phyloP scores from a whole-genome alignment of 305 asterid genomes.

The Rubia peregrina region DNA sequence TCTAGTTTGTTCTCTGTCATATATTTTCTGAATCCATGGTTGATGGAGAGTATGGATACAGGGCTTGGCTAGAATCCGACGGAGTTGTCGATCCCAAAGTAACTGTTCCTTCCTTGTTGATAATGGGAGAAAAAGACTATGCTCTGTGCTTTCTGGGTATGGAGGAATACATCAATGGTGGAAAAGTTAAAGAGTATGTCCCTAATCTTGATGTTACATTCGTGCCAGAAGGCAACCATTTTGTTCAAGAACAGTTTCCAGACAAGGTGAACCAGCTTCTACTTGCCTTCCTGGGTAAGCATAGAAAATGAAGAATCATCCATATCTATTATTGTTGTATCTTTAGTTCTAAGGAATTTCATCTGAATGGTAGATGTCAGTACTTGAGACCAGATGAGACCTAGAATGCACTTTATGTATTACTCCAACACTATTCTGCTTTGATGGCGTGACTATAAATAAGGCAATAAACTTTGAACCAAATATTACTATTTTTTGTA shows the following conservation, averaged over 20 bases:
- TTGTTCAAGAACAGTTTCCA: constrained; percentile 63
- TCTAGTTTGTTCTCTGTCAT: neutral
- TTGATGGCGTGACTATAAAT: no score
- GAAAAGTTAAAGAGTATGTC: constrained; percentile 28
- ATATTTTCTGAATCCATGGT: neutral
- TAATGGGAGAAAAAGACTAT: constrained; percentile 62
- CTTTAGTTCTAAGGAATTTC: no score
- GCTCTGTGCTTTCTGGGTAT: constrained; percentile 40
- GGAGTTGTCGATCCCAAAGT: constrained; percentile 37
- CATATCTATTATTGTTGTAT: no score
- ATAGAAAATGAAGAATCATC: neutral
- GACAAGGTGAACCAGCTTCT: constrained; percentile 40
- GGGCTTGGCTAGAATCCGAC: constrained; percentile 11
- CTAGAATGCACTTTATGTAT: no score
- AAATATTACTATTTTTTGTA: no score
- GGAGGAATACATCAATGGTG: constrained; percentile 45
- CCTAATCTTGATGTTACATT: constrained; percentile 39
- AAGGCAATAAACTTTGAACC: no score
- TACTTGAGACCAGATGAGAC: no score
- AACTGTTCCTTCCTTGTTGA: constrained; percentile 43
- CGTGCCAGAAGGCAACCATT: constrained; percentile 55
- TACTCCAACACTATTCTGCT: no score
- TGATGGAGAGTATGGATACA: neutral
- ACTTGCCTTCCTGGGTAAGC: constrained; percentile 32
- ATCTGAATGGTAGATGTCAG: no score